Conservation (phyloP, 2,329 filamentous ascomycete genomes). For the Pyricularia pennisetigena region DNA sequence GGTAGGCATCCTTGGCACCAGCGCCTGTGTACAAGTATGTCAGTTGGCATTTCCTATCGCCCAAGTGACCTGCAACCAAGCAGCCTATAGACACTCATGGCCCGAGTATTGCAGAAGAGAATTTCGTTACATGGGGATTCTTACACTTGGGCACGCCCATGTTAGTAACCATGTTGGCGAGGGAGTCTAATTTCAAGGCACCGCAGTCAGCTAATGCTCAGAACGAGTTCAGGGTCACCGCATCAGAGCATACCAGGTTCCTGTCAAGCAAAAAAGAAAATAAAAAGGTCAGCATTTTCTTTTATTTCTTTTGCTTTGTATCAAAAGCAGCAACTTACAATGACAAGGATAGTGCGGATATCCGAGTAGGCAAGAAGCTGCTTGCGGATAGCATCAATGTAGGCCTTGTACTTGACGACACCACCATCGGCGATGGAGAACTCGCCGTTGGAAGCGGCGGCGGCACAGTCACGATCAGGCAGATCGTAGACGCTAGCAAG, state of each 20-base stretch:
- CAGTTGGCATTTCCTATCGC: not conserved
- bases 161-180: constrained; percentile 52
- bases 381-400: constrained; percentile 38
- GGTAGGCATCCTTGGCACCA: constrained; percentile 35
- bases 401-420: constrained; percentile 42
- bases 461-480: constrained; percentile 48
- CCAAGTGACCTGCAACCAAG: too few relatives aligned
- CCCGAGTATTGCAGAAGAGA: too few relatives aligned
- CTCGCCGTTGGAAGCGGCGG: constrained; percentile 47
- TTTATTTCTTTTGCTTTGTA: not conserved
- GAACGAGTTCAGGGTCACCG: not conserved
- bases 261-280: not conserved
- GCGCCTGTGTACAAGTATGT: constrained; percentile 9
- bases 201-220: not conserved
- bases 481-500: constrained; percentile 39
- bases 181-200: constrained; percentile 30
- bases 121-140: not conserved
- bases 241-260: not conserved
- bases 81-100: too few relatives aligned
- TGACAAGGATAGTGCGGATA: constrained; percentile 31
- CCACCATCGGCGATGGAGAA: constrained; percentile 39
- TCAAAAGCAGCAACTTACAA: constrained; percentile 22
- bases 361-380: constrained; percentile 31
- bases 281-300: not conserved
- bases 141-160: constrained; percentile 36